Conservation (phyloP, 1,284 basidiomycete species). For the Ceratobasidium sp. region DNA sequence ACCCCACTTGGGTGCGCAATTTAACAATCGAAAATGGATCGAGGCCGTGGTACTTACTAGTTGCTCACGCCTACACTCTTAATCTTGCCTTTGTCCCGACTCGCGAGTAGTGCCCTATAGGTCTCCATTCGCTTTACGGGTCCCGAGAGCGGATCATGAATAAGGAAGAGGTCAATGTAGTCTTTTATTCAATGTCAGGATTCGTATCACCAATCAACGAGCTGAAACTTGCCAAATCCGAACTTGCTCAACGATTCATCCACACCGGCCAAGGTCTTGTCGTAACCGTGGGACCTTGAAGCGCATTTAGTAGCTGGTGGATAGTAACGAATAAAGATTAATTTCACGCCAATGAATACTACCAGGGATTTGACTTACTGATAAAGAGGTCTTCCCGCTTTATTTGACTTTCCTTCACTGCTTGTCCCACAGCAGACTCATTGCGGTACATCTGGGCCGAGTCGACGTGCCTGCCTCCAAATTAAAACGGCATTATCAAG, state of each 20-base stretch:
- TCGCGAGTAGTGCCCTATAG: constrained; percentile 66
- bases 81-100: constrained; percentile 68
- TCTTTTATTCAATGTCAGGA: constrained; percentile 50
- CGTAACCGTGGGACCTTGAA: constrained; percentile 63
- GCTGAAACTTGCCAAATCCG: constrained; percentile 55
- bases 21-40: not conserved
- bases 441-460: constrained; percentile 60
- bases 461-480: constrained; percentile 51
- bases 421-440: constrained; percentile 59
- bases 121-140: constrained; percentile 64
- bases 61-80: constrained; percentile 79
- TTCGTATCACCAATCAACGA: constrained; percentile 37
- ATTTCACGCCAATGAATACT: constrained; percentile 40
- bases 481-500: not conserved
- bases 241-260: constrained; percentile 63
- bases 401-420: constrained; percentile 53
- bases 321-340: constrained; percentile 32
- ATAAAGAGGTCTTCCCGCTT: constrained; percentile 57
- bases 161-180: constrained; percentile 79
- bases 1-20: constrained; percentile 59
- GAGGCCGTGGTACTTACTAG: constrained; percentile 57
- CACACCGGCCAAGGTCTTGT: constrained; percentile 61
- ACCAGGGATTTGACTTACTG: constrained; percentile 48
- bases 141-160: constrained; percentile 74
- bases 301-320: constrained; percentile 65